These are phyloP conservation scores for Chernovozyma aurita DNA, from an alignment of 1,139 yeast species.

Conservation along the genomic window DNA sequence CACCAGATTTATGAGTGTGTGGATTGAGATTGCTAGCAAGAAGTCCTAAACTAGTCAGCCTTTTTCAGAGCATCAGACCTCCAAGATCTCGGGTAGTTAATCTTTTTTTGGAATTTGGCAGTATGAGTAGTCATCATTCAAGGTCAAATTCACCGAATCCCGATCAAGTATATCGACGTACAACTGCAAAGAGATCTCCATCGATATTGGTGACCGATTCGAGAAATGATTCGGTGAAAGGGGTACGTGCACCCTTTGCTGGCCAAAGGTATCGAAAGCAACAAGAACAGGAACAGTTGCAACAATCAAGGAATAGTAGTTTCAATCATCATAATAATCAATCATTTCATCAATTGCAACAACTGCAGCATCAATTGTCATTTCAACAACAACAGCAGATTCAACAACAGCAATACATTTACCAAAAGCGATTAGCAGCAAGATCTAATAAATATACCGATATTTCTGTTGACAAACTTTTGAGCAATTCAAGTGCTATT, in stretches of 20 bases:
- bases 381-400: constrained; percentile 14
- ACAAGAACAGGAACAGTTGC: constrained; percentile 19
- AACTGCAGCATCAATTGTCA: constrained; percentile 14
- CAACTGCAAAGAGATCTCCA: constrained; percentile 87
- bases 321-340: constrained; percentile 4
- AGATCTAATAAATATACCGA: constrained; percentile 54
- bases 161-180: constrained; percentile 24
- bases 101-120: no score
- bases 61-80: no score
- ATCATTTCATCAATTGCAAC: no score
- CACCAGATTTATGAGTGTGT: no score
- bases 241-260: constrained; percentile 84
- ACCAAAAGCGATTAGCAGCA: constrained; percentile 3
- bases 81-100: no score
- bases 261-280: constrained; percentile 47
- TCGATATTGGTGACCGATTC: constrained; percentile 90
- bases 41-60: no score
- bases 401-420: constrained; percentile 12
- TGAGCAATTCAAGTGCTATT: constrained; percentile 76
- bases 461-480: constrained; percentile 64
- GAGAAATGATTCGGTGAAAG: constrained; percentile 52
- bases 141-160: constrained; percentile 6
- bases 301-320: constrained; percentile 11
- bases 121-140: no score
- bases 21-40: no score